These are phyloP conservation scores for Cercospora zeina DNA, from an alignment of 2,329 filamentous ascomycete genomes.

Conservation along the genomic window DNA sequence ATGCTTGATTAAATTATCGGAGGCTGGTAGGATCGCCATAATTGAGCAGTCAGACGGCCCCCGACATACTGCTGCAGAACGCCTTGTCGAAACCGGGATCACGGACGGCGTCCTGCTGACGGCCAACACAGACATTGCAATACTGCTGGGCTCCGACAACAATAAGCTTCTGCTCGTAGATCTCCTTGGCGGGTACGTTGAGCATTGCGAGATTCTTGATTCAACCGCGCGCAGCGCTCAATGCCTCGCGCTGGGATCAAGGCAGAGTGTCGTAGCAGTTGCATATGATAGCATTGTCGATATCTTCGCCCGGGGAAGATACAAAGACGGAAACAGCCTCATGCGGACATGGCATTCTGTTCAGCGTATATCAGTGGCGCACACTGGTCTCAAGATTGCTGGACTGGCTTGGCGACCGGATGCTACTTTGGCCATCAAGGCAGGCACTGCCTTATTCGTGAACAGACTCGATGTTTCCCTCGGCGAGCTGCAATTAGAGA, in stretches of 20 bases:
- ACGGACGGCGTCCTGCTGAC: constrained; percentile 25
- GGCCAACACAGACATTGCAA: constrained; percentile 32
- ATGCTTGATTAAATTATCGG: background rate
- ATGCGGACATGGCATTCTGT: constrained; percentile 30
- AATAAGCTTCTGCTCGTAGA: constrained; percentile 33
- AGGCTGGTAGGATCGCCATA: background rate
- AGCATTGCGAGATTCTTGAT: constrained; percentile 30
- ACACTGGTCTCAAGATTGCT: constrained; percentile 30
- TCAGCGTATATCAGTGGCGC: constrained; percentile 32
- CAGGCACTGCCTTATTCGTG: constrained; percentile 87
- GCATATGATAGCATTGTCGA: constrained; percentile 30
- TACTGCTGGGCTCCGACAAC: constrained; percentile 27
- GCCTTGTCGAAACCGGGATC: constrained; percentile 27
- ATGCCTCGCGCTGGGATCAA: constrained; percentile 22
- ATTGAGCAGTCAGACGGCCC: background rate
- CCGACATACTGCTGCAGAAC: background rate
- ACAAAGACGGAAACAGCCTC: constrained; percentile 26
- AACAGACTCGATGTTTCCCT: constrained; percentile 74
- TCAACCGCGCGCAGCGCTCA: constrained; percentile 19
- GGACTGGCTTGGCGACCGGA: constrained; percentile 69
- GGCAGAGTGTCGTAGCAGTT: constrained; percentile 35
- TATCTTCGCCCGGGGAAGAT: constrained; percentile 34
- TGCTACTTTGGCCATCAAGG: constrained; percentile 81
- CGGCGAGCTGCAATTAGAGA: constrained; percentile 55
- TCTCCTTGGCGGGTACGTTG: constrained; percentile 37